Evolutionary conservation across 1,284 basidiomycete species (phyloP), one percentile per base, ranked within the genome.

Genomic region (Abortiporus biennis): DNA sequence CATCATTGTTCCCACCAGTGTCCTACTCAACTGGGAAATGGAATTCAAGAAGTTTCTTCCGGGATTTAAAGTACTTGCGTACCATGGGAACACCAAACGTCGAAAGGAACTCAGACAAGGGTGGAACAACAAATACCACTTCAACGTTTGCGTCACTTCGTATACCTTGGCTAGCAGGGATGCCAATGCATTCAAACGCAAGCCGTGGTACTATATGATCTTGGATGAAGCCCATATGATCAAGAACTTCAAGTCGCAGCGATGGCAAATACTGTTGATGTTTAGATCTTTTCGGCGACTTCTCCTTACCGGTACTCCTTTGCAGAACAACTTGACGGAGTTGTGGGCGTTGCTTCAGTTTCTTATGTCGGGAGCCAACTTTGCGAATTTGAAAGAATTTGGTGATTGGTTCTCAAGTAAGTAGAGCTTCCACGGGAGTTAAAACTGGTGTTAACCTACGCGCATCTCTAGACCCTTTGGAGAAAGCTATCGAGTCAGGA

Each of bases 11-110:
- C 92, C 94, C 1, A 97, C 94, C 1, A 92, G 89, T 47, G 94
- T 97, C 44, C 77, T 98, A 49, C 73, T 97, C 45, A 97, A 98
- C 59, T 98, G 94, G 94, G 94, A 96, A 62, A 95, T 97, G 88
- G 94, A 97, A 62, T 97, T 97, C 72, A 96, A 97, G 65, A 96
- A 96, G 65, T 97, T 97, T 59, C 69, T 97, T 2, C 94, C 94
- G 0, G 94, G 93, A 1, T 94, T 97, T 74, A 88, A 82, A 54
- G 81, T 91, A 43, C 69, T 98, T 27, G 89, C 90, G 45, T 98
- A 97, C 65, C 93, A 96, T 56, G 94, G 94, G 22, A 81, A 75
- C 36, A 86, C 88, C 44, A 92, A 92, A 63, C 89, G 93, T 46
- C 84, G 94, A 40, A 95, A 94, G 61, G 92, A 96, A 53, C 80